A percentile compares a stretch with the other conserved stretches of the same genome.
phyloP scores from a whole-genome alignment of 306 rosid species.

The Pyrus pyrifolia region DNA sequence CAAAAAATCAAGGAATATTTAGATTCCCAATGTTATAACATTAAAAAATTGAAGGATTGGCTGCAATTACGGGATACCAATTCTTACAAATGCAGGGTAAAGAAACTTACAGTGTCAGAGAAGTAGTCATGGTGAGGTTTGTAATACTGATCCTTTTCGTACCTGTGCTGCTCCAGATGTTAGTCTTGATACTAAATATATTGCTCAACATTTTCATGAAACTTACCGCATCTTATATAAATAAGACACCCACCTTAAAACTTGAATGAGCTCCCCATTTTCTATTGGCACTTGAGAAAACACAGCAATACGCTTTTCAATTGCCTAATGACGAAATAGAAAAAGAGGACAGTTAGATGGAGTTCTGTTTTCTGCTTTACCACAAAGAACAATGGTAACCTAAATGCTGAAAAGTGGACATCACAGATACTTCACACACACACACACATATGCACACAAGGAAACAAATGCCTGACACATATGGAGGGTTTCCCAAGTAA shows the following conservation, averaged over 20 bases:
- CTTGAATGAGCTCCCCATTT: constrained; percentile 93
- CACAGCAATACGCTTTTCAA: constrained; percentile 90
- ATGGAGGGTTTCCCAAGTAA: neutral
- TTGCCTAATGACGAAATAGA: constrained; percentile 45
- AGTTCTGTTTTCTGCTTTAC: neutral
- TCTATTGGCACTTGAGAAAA: constrained; percentile 86
- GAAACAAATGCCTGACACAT: neutral
- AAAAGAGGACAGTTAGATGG: neutral
- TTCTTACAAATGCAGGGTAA: neutral
- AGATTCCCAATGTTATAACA: constrained; percentile 6
- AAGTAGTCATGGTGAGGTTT: constrained; percentile 95
- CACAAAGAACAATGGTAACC: neutral
- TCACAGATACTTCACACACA: neutral
- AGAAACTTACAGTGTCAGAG: constrained; percentile 79
- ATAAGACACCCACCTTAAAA: constrained; percentile 61
- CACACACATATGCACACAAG: neutral
- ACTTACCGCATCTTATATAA: constrained; percentile 5
- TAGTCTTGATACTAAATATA: constrained; percentile 40
- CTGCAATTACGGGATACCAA: neutral
- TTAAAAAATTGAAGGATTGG: constrained; percentile 13
- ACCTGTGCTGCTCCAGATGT: constrained; percentile 94
- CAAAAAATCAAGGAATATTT: neutral
- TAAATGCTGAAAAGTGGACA: neutral
- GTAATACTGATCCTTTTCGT: constrained; percentile 83
- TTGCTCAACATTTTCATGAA: constrained; percentile 13